phyloP scores from a whole-genome alignment of 2,329 filamentous ascomycete genomes.

The Ophiostoma pallidulum region DNA sequence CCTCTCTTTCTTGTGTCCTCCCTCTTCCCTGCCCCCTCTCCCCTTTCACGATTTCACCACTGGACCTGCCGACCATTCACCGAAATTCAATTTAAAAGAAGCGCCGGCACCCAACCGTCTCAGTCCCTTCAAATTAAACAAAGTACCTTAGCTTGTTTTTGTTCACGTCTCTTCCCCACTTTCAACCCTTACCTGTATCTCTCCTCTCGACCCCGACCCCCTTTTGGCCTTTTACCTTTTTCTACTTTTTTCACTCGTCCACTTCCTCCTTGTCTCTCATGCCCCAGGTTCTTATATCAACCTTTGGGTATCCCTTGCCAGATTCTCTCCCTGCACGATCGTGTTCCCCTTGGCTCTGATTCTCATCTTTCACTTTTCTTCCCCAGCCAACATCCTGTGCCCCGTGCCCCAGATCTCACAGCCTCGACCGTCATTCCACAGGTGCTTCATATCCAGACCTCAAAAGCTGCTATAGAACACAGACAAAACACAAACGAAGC shows the following conservation, averaged over 20 bases:
- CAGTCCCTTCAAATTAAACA: conserved; percentile 12
- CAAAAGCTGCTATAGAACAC: no score
- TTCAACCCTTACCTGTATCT: not conserved
- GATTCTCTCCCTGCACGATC: not conserved
- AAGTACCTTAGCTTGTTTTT: conserved; percentile 6
- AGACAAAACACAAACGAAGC: no score
- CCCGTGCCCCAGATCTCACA: no score
- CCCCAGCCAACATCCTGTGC: no score
- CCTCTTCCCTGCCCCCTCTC: not conserved
- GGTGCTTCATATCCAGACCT: no score
- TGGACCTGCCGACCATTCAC: conserved; percentile 1
- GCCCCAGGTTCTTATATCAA: not conserved
- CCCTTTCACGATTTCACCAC: not conserved
- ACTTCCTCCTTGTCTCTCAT: conserved; percentile 1
- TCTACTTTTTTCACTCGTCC: not conserved
- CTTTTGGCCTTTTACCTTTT: not conserved
- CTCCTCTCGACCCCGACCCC: no score
- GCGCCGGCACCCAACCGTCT: conserved; percentile 3
- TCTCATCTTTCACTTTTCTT: not conserved
- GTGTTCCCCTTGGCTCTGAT: not conserved
- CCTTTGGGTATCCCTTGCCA: not conserved
- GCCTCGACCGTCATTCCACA: no score
- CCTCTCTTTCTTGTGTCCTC: not conserved
- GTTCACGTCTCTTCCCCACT: not conserved
- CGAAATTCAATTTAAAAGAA: conserved; percentile 8